Conservation (phyloP, 805 yeast genomes). For the Cyberlindnera subsufficiens region DNA sequence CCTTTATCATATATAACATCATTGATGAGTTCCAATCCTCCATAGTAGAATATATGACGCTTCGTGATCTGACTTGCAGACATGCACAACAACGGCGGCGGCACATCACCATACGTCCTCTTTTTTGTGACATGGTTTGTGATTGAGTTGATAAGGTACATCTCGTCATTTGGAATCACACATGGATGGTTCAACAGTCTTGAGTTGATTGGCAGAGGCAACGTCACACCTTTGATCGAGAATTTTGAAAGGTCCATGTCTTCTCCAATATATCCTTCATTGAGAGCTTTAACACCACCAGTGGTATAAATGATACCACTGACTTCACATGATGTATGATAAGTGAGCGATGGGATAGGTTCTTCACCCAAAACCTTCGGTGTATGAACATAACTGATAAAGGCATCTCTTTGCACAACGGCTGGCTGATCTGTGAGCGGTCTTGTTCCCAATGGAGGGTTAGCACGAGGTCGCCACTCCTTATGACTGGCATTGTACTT, state of each 20-base stretch:
- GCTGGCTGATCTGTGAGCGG: too few relatives aligned
- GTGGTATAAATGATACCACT: slow-evolving; percentile 32
- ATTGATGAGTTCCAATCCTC: slow-evolving; percentile 52
- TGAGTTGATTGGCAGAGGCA: slow-evolving; percentile 41
- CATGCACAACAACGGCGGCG: slow-evolving; percentile 47
- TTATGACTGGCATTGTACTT: neutral
- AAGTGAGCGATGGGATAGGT: slow-evolving; percentile 36
- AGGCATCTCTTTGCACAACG: slow-evolving; percentile 5
- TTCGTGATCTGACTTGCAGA: slow-evolving; percentile 44
- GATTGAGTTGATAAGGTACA: slow-evolving; percentile 33
- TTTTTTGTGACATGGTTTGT: slow-evolving; percentile 34
- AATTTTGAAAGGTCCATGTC: slow-evolving; percentile 29
- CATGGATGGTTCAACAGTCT: slow-evolving; percentile 37
- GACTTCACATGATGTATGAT: slow-evolving; percentile 37
- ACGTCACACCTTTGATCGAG: slow-evolving; percentile 34
- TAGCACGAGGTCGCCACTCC: neutral
- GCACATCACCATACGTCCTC: slow-evolving; percentile 35
- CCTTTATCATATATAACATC: slow-evolving; percentile 28
- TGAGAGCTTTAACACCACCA: slow-evolving; percentile 36
- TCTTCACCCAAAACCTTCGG: slow-evolving; percentile 34
- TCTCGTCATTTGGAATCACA: slow-evolving; percentile 30
- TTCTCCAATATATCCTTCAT: slow-evolving; percentile 14
- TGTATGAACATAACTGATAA: slow-evolving; percentile 17
- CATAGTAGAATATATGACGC: slow-evolving; percentile 57
- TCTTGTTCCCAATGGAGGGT: neutral